Percentiles rank a stretch among this genome's conserved stretches.
Evolutionary conservation across 2,329 filamentous ascomycete genomes (phyloP).

Genomic region (Cordyceps militaris): DNA sequence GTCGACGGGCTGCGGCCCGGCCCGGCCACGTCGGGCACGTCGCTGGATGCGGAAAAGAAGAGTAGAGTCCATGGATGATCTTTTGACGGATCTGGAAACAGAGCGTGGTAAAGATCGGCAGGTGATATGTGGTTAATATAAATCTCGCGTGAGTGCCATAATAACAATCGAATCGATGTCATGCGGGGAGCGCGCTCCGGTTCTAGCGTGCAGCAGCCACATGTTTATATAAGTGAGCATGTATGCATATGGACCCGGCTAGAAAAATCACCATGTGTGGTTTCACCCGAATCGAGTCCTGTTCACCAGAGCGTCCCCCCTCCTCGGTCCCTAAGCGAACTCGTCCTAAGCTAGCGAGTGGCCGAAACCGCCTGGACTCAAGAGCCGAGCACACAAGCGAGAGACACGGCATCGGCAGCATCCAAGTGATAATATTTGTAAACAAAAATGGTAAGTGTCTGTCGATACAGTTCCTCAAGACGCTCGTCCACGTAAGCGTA

Average conservation of each 20-base stretch:
- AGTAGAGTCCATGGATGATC: not conserved
- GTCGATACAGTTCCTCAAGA: not conserved
- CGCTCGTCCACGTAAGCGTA: not conserved
- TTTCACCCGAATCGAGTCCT: not conserved
- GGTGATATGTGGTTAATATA: not conserved
- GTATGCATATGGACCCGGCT: not conserved
- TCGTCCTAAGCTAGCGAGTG: not conserved
- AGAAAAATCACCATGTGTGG: not conserved
- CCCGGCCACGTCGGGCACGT: not conserved
- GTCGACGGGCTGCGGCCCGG: not conserved
- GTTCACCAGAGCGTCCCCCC: not conserved
- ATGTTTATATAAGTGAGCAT: not conserved
- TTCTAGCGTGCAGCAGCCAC: slow-evolving; percentile 1
- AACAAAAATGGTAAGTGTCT: not conserved
- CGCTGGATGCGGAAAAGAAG: slow-evolving; percentile 3
- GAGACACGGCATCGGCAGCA: not conserved
- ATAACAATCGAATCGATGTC: not conserved
- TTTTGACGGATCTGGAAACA: not conserved
- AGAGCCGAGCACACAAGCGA: not conserved
- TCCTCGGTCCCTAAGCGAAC: not conserved
- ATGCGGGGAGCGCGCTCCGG: not conserved
- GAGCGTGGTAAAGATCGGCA: not conserved
- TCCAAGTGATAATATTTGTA: not conserved
- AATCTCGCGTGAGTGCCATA: not conserved
- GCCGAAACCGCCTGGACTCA: not conserved